Percentiles rank a stretch among this genome's conserved stretches.
Conservation (phyloP, 192 early-diverging fungal genomes). For the Funneliformis geosporum region DNA sequence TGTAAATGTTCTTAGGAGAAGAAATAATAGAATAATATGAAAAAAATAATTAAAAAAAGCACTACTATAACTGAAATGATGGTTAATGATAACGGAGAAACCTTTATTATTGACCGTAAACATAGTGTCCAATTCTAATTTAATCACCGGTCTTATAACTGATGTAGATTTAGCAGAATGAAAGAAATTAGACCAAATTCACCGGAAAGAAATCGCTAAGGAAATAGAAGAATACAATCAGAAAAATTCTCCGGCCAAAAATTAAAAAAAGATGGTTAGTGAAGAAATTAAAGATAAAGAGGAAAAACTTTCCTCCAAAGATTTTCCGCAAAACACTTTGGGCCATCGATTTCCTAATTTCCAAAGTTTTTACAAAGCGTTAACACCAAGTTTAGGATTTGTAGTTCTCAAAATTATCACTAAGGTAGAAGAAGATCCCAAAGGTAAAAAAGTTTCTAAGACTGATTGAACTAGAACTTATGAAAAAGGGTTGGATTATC, state of each 20-base stretch:
- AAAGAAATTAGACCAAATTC: conserved; percentile 23
- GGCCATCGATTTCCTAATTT: conserved; percentile 1
- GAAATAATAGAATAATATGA: conserved; percentile 4
- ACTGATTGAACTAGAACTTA: neutral
- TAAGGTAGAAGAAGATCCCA: neutral
- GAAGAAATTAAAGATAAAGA: no score
- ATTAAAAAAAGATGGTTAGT: neutral
- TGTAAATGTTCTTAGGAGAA: no score
- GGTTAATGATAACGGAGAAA: conserved; percentile 18
- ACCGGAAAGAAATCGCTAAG: conserved; percentile 23
- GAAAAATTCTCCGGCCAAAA: neutral
- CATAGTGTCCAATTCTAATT: conserved; percentile 9
- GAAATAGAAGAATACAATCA: conserved; percentile 13
- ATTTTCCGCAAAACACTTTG: conserved; percentile 21
- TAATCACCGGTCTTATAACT: neutral
- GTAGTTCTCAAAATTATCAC: conserved; percentile 11
- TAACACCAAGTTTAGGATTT: neutral
- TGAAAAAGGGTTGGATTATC: neutral
- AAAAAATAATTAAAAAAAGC: conserved; percentile 24
- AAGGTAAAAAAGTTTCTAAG: neutral
- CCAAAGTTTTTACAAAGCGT: conserved; percentile 15
- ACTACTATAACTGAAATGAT: conserved; percentile 28
- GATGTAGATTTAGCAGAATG: neutral
- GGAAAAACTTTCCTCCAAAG: conserved; percentile 14
- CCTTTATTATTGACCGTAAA: conserved; percentile 26